phyloP scores from a whole-genome alignment of 2,329 filamentous ascomycete genomes.

The Hymenotorrendiella dingleyae region DNA sequence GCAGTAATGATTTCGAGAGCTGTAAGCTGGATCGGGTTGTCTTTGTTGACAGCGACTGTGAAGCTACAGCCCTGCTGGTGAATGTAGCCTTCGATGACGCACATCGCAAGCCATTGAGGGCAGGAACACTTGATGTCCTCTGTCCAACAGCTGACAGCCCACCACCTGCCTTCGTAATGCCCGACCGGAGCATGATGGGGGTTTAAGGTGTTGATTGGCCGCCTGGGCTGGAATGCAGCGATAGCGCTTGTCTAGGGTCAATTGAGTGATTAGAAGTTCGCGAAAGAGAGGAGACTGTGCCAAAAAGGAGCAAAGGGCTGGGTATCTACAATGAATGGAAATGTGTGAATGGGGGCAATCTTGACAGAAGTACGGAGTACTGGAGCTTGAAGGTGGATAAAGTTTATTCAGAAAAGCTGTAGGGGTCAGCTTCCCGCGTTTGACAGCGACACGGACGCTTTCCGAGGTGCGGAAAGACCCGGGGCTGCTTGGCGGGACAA shows the following conservation, averaged over 20 bases:
- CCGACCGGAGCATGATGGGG: conserved; percentile 2
- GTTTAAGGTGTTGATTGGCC: conserved; percentile 1
- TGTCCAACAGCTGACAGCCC: conserved; percentile 3
- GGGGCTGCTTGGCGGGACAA: too few species aligned
- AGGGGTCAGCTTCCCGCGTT: too few species aligned
- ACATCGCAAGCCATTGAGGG: not conserved
- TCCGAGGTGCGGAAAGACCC: too few species aligned
- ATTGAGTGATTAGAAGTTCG: too few species aligned
- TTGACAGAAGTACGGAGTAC: too few species aligned
- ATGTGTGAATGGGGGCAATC: too few species aligned
- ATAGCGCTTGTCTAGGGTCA: not conserved
- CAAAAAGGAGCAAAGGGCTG: too few species aligned
- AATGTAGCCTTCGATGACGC: not conserved
- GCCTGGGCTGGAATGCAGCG: not conserved
- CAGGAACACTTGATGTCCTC: not conserved
- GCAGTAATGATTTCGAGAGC: not conserved
- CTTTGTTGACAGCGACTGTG: not conserved
- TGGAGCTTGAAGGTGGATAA: too few species aligned
- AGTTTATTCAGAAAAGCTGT: too few species aligned
- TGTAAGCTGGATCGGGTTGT: not conserved
- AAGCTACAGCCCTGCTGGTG: not conserved
- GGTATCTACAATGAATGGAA: too few species aligned
- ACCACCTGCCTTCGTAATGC: conserved; percentile 3
- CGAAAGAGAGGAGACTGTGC: too few species aligned
- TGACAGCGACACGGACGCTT: too few species aligned